Base-by-base conservation (phyloP, 495 filamentous ascomycete genomes). In the Annulohypoxylon stygium region DNA sequence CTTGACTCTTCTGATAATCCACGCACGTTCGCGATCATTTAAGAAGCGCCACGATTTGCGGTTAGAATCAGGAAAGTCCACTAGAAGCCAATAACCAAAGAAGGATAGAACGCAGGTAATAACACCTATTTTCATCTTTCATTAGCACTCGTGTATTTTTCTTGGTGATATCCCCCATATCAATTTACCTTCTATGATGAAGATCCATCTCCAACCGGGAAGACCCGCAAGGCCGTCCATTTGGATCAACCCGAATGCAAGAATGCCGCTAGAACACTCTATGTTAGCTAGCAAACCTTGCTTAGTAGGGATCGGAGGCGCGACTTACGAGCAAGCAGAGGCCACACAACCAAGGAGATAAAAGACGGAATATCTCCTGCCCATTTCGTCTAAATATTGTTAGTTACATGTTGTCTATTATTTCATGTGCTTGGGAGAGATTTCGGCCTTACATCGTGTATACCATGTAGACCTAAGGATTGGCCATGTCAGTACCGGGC, bases 331-430 rank as follows among this genome's bases (percentile, higher is more conserved):
- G 67, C 87, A 84, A 0, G 86, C 89, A 4, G 86, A 87, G 7
- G 90, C 88, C 9, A 90, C 80, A 37, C 83, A 86, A 45, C 88
- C 88, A 53, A 91, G 85, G 25, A 91, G 80, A 70, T 90, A 91
- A 77, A 91, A 92, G 16, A 85, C 67, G 0, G 87, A 84, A 71
- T 88, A 89, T 37, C 89, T 84, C 68, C 88, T 87, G 25, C 87
- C 86, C 9, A 90, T 78, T 58, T 91, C 88, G 69, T 84, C 84
- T 84, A 47, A 18, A 9, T 54, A 16, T 39, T 6, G 12, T 47
- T 53, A 50, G 48, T 63, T 18, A 43, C n/a, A 16, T 45, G 3
- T 0, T 2, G n/a, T 12, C 20, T 43, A 7, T 50, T 16, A 1
- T 54, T 16, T 9, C 9, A n/a, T 10, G 10, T 12, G 0, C 7